Base-by-base conservation (phyloP, 495 filamentous ascomycete genomes). In the Aspergillus sclerotioniger region DNA sequence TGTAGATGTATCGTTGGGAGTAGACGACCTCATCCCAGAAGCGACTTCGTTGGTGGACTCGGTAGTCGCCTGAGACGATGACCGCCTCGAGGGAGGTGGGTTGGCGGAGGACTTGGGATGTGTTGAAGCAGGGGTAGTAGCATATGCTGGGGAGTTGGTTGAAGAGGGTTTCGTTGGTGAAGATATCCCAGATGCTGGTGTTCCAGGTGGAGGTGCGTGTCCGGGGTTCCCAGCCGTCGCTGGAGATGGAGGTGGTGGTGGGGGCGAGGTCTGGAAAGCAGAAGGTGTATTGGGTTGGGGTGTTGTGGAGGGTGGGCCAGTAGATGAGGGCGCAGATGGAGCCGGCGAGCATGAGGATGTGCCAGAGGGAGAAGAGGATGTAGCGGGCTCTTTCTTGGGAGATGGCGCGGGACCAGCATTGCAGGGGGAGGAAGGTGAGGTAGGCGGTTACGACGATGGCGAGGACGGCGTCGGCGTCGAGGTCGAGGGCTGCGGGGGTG, bases 391-490 rank as follows among this genome's bases (percentile, higher is more conserved):
- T 56, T 6, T 68, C 55, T 13, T 70, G 48, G 0, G 59, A 62
- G 21, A 73, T 53, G 6, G 66, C 55, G 1, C 71, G 64, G 4
- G 71, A 74, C 70, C 68, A 72, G 51, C 63, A 67, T 58, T 72
- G 70, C 7, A 74, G 56, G 3, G 71, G 71, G 6, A 74, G 58
- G 43, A 74, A 74, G 31, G 72, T 67, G 9, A 74, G 71, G 44
- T 74, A 74, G 1, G 68, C 70, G 3, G 71, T 74, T 28, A 74
- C 64, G 3, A 74, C 71, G 19, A 74, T 69, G 5, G 71, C 70
- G 8, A 74, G 61, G 1, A 74, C 67, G 6, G 71, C 71, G 54
- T 74, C 70, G 0, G 62, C 63, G 35, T 74, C 71, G 7, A 74
- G 59, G 33, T 74, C 71, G 0, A 68, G 41, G 6, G 71, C 61